Conservation (phyloP, 768 basidiomycete genomes). For the Agrocybe pediades region DNA sequence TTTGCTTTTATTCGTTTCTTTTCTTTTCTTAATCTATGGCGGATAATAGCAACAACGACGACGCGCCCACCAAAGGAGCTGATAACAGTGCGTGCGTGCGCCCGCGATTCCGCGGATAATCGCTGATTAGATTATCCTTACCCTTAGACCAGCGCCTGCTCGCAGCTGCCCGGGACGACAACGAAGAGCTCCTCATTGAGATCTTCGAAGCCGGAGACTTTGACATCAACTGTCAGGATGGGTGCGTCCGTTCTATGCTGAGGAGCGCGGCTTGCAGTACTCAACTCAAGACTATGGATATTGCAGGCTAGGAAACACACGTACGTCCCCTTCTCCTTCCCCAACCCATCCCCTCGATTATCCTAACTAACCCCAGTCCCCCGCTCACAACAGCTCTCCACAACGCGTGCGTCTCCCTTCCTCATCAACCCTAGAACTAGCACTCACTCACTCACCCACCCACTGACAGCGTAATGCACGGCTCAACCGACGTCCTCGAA, state of each 20-base stretch:
- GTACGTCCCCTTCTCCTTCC: conserved; percentile 39
- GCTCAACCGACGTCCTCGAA: conserved; percentile 66
- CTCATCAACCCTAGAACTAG: background rate
- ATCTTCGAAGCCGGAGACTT: conserved; percentile 57
- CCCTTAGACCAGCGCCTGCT: conserved; percentile 68
- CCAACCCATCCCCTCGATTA: conserved; percentile 2
- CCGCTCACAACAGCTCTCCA: conserved; percentile 25
- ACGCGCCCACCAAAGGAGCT: conserved; percentile 10
- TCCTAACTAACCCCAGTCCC: conserved; percentile 21
- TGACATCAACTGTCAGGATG: conserved; percentile 79
- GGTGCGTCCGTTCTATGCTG: conserved; percentile 47
- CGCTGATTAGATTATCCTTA: background rate
- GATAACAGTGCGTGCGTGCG: conserved; percentile 13
- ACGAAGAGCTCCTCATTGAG: conserved; percentile 65
- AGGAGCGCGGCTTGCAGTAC: background rate
- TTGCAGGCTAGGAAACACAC: conserved; percentile 73
- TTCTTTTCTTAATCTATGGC: too few relatives aligned
- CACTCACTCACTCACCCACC: background rate
- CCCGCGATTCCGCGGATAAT: background rate
- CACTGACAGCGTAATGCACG: conserved; percentile 48
- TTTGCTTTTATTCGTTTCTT: too few relatives aligned
- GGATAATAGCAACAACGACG: conserved; percentile 9
- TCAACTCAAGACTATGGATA: background rate
- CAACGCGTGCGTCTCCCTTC: conserved; percentile 24
- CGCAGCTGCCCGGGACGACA: conserved; percentile 72